A percentile compares a stretch with the other conserved stretches of the same genome.
These are phyloP conservation scores for Erodium moschatum DNA, from an alignment of 441 rosid genomes.

Conservation along the genomic window DNA sequence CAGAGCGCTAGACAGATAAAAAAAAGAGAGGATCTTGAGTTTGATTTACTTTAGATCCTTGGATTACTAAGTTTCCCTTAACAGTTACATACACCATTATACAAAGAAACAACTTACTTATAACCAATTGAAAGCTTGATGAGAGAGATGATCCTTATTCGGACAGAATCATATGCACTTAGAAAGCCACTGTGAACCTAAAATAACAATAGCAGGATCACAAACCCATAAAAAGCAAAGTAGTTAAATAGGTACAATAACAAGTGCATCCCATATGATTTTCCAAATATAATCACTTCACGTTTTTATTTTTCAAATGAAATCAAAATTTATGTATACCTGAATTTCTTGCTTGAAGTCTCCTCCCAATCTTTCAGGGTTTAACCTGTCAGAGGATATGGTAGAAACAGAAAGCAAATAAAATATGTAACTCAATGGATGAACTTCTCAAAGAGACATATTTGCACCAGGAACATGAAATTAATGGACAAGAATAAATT, in stretches of 20 bases:
- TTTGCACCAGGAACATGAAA: background rate
- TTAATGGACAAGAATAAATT: background rate
- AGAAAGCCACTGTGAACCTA: conserved; percentile 93
- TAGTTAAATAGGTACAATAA: background rate
- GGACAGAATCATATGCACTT: conserved; percentile 82
- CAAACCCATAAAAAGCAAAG: conserved; percentile 4
- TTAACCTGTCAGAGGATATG: conserved; percentile 39
- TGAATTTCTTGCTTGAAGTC: conserved; percentile 92
- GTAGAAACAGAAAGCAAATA: background rate
- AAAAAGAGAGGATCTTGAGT: no score
- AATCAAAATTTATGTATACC: conserved; percentile 25
- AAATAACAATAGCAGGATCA: conserved; percentile 18
- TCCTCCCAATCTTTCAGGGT: conserved; percentile 90
- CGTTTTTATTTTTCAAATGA: background rate
- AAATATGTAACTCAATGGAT: background rate
- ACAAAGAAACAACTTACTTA: conserved; percentile 38
- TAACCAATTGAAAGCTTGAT: conserved; percentile 57
- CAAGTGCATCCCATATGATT: background rate
- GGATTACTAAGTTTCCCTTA: no score
- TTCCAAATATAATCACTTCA: background rate
- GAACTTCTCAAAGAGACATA: background rate
- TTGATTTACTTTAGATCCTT: no score
- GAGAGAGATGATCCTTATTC: conserved; percentile 65
- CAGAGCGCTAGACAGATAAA: no score
- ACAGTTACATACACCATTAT: no score